Percentiles rank a stretch among this genome's conserved stretches.
These are phyloP conservation scores for Malassezia restricta DNA, from an alignment of 1,284 basidiomycete genomes.

Conservation along the genomic window DNA sequence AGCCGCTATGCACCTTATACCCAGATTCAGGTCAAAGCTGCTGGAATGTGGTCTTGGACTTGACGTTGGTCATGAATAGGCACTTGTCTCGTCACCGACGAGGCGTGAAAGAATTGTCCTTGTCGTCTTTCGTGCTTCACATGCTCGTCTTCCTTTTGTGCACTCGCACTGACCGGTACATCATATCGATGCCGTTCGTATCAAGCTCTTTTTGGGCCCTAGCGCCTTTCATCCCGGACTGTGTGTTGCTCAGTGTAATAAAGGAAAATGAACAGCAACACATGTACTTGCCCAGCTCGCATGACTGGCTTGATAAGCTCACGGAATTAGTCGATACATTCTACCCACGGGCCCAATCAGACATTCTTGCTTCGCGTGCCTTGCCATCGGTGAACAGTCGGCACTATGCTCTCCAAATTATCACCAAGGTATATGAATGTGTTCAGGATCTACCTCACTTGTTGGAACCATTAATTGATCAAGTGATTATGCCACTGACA, in stretches of 20 bases:
- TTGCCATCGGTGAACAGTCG: slow-evolving; percentile 18
- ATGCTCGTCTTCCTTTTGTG: slow-evolving; percentile 18
- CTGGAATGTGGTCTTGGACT: slow-evolving; percentile 37
- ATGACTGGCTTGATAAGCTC: slow-evolving; percentile 37
- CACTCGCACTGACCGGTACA: slow-evolving; percentile 13
- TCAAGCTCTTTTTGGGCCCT: slow-evolving; percentile 31
- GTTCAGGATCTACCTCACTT: slow-evolving; percentile 35
- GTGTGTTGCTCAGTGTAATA: slow-evolving; percentile 29
- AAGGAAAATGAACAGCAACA: slow-evolving; percentile 32
- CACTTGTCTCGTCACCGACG: slow-evolving; percentile 16
- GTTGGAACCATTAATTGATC: slow-evolving; percentile 28
- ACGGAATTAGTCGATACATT: slow-evolving; percentile 33
- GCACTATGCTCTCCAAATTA: slow-evolving; percentile 24
- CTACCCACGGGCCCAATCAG: slow-evolving; percentile 18
- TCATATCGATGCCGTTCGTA: slow-evolving; percentile 33
- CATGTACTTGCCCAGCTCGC: slow-evolving; percentile 35
- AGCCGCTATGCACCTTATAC: slow-evolving; percentile 11
- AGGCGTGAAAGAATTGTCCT: slow-evolving; percentile 10
- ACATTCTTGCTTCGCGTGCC: slow-evolving; percentile 1
- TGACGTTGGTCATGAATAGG: slow-evolving; percentile 29
- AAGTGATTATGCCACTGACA: slow-evolving; percentile 33
- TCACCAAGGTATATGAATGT: slow-evolving; percentile 35
- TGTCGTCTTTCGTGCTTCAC: slow-evolving; percentile 20
- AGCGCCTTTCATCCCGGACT: slow-evolving; percentile 35
- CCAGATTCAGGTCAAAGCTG: slow-evolving; percentile 7